Base-by-base conservation (phyloP, 805 yeast species). In the Ogataea allantospora region DNA sequence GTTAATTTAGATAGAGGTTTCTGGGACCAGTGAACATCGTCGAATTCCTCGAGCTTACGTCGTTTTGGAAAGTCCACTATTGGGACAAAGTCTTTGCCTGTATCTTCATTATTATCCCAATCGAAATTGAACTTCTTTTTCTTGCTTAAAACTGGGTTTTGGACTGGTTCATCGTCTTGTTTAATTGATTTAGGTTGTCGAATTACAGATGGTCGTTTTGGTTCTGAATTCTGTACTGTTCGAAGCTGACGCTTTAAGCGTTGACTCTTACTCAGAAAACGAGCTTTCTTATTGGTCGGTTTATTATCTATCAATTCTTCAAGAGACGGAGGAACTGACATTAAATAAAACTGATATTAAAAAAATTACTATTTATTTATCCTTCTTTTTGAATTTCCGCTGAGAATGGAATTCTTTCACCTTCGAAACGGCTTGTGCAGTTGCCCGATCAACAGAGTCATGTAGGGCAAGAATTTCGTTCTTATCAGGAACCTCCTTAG, bases 361-460 rank as follows among this genome's bases (percentile, higher is more conserved):
- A 9, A 21, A 21, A 21, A 21, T 5, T 9, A 9, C 8, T 21
- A 21, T 21, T 21, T 10, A 19, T 22, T 25, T 34, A 17, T 46
- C 35, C 37, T 46, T 46, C 31, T 38, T 39, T 14, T 37, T 45
- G 22, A 47, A 43, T 29, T 44, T 52, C 13, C 54, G 42, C 30
- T 51, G 50, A 10, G 53, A 53, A 25, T 78, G 89, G 58, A 74
- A 67, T 48, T 78, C 84, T 62, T 82, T 86, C 66, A 78, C 83
- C 62, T 75, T 83, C 48, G 77, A 79, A 35, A 88, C 85, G 10
- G 97, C 95, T 63, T 87, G 95, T 27, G 95, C 85, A 48, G 81
- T 77, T 9, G 97, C 97, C 50, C 84, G 83, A 47, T 89, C 97
- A 20, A 93, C 96, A 26, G 93, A 82, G 41, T 83, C 83, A 54